These are phyloP conservation scores for Phytophthora cactorum DNA, from an alignment of 352 stramenopile genomes.

Conservation along the genomic window DNA sequence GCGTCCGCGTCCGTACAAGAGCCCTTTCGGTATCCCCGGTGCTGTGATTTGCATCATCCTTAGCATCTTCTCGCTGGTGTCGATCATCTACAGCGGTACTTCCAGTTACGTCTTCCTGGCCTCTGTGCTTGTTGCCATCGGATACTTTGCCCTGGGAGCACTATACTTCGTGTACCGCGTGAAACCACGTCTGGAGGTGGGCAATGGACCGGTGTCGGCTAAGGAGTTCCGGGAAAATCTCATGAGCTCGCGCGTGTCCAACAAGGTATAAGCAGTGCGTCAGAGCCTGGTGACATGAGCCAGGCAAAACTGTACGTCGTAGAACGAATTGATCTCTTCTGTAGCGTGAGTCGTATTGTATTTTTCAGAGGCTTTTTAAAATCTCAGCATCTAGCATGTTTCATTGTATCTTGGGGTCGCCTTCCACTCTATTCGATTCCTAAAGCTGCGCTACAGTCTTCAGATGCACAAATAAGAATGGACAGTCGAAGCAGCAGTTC, in stretches of 20 bases:
- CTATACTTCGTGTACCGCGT: background rate
- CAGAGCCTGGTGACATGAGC: too few species aligned
- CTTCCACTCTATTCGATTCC: too few species aligned
- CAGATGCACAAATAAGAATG: too few species aligned
- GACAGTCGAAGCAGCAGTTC: too few species aligned
- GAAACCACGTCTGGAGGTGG: background rate
- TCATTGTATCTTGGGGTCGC: too few species aligned
- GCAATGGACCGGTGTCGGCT: background rate
- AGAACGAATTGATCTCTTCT: too few species aligned
- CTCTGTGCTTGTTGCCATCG: conserved; percentile 19
- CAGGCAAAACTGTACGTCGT: background rate
- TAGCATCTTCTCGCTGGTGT: conserved; percentile 51
- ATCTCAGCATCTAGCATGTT: too few species aligned
- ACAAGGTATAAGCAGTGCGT: background rate
- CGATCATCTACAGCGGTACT: conserved; percentile 68
- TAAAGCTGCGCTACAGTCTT: too few species aligned
- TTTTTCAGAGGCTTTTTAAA: too few species aligned
- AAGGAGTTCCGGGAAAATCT: background rate
- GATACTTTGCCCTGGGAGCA: background rate
- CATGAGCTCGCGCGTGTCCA: background rate
- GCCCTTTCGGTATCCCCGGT: conserved; percentile 54
- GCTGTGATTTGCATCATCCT: conserved; percentile 52
- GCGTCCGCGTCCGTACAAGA: conserved; percentile 55
- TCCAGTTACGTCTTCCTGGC: conserved; percentile 63
- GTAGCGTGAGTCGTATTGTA: too few species aligned